Evolutionary conservation across 257 asterid species (phyloP).

Genomic region (Primulina tabacum): DNA sequence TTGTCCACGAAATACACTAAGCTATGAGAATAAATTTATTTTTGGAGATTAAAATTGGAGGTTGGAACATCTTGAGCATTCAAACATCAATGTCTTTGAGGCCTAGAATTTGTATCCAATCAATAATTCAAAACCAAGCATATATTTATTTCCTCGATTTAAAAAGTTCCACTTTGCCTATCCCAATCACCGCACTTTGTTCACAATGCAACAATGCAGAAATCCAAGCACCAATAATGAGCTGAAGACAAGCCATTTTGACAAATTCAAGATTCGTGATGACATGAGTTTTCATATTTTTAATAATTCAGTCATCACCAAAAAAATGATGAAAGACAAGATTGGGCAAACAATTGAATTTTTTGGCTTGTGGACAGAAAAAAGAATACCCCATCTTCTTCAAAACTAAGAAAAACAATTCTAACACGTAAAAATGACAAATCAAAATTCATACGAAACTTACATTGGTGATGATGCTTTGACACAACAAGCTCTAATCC

Average conservation of each 20-base stretch:
- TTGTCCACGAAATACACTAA: slow-evolving; percentile 39
- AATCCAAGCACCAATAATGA: too few species aligned
- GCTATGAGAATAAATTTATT: background rate
- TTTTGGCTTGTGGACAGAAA: slow-evolving; percentile 13
- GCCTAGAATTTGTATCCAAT: background rate
- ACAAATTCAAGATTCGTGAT: slow-evolving; percentile 14
- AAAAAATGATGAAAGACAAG: slow-evolving; percentile 21
- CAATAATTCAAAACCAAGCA: background rate
- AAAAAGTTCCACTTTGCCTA: too few species aligned
- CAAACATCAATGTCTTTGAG: slow-evolving; percentile 2
- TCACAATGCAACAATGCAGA: too few species aligned
- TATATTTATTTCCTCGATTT: too few species aligned
- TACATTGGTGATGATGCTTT: slow-evolving; percentile 86
- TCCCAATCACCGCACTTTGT: too few species aligned
- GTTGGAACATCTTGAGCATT: slow-evolving; percentile 21
- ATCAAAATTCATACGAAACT: slow-evolving; percentile 30
- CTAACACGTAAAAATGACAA: background rate
- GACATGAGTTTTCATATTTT: slow-evolving; percentile 3
- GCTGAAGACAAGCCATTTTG: too few species aligned
- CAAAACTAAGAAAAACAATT: background rate
- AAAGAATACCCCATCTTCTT: background rate
- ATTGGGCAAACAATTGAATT: slow-evolving; percentile 11
- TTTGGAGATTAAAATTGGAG: slow-evolving; percentile 24
- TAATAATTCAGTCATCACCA: background rate
- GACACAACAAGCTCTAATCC: slow-evolving; percentile 88